Evolutionary conservation across 2,329 filamentous ascomycete genomes (phyloP).

Genomic region (Pseudogymnoascus sp.): DNA sequence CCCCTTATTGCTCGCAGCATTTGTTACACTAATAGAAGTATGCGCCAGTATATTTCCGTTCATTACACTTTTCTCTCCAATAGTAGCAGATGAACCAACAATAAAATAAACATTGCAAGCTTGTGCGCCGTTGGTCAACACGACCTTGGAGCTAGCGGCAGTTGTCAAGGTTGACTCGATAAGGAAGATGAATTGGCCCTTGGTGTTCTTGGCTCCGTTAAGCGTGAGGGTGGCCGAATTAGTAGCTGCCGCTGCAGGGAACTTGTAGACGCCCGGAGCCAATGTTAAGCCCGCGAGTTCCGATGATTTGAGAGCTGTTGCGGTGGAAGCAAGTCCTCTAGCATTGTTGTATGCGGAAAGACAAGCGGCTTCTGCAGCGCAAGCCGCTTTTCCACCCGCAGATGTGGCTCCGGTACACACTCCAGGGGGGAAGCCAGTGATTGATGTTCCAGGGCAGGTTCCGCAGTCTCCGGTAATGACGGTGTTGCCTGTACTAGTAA

Average conservation of each 20-base stretch:
- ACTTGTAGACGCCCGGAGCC: conserved; percentile 13
- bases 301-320: background rate
- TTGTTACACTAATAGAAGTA: conserved; percentile 3
- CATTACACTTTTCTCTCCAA: background rate
- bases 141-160: conserved; percentile 11
- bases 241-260: conserved; percentile 4
- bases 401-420: conserved; percentile 11
- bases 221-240: conserved; percentile 13
- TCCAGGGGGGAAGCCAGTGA: conserved; percentile 12
- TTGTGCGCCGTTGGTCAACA: conserved; percentile 17
- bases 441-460: conserved; percentile 14
- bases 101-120: conserved; percentile 19
- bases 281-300: conserved; percentile 11
- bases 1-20: conserved; percentile 11
- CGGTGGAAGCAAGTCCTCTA: background rate
- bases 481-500: conserved; percentile 12
- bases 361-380: conserved; percentile 13
- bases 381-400: conserved; percentile 11
- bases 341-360: conserved; percentile 14
- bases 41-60: conserved; percentile 13
- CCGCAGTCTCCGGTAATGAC: conserved; percentile 12
- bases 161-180: conserved; percentile 15
- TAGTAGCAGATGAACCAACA: conserved; percentile 17
- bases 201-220: conserved; percentile 14
- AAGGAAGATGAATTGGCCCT: conserved; percentile 18